Base-by-base conservation (phyloP, 1,284 basidiomycete genomes). In the Moesziomyces globuligerus region DNA sequence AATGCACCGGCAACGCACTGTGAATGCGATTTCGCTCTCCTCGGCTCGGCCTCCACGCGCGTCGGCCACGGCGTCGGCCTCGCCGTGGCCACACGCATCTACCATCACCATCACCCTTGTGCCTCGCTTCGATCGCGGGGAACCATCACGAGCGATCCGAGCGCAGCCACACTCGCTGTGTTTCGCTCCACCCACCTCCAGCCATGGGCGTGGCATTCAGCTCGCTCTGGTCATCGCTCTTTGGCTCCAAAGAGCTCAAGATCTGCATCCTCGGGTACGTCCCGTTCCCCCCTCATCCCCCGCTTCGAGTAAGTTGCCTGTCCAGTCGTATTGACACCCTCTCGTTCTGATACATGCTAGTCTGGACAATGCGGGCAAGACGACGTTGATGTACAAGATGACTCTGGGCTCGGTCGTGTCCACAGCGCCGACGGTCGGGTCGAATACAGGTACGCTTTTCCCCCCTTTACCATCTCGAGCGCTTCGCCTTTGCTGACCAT, bases 311-410 rank as follows among this genome's bases (percentile, higher is more conserved):
- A n/a, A n/a, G n/a, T n/a, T n/a, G n/a, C n/a, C 25, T 45, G 20
- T 42, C 42, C 9, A 17, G 21, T 21, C 5, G 7, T 10, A 20
- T n/a, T 37, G 26, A 18, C 41, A 24, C 40, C 26, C 5, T 28
- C 21, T 20, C 24, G 11, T 32, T 26, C n/a, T 32, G 5, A 13
- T 18, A 2, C 8, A 1, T 7, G n/a, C 52, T n/a, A 70, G 68
- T 20, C 80, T 85, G 24, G 85, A 85, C 76, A 85, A 85, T 79
- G 84, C 85, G 10, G 85, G 85, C 26, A 86, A 86, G 76, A 84
- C 83, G 10, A 85, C 84, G 3, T 83, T 85, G 23, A 82, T 85
- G 51, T 86, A 86, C 72, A 83, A 85, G 41, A 86, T 86, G 75
- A 86, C 85, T 11, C 84, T 86, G 72, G 85, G 85, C 29, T 83